A percentile compares a stretch with the other conserved stretches of the same genome.
Evolutionary conservation across 2,329 filamentous ascomycete genomes (phyloP).

Genomic region (Hymenoscyphus linearis): DNA sequence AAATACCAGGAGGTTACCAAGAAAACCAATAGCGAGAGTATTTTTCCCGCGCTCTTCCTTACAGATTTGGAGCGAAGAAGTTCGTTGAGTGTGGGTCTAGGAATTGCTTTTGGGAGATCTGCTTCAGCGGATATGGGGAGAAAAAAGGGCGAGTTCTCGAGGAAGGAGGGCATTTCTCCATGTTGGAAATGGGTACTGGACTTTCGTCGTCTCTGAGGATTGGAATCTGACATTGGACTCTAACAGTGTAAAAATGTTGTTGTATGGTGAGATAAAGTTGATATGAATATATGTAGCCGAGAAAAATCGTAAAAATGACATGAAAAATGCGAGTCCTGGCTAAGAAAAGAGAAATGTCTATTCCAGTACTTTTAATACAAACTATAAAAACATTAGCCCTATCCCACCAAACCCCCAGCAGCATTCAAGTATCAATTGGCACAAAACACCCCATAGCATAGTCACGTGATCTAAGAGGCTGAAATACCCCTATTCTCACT

Average conservation of each 20-base stretch:
- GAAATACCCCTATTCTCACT: too few species aligned
- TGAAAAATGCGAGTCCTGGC: too few species aligned
- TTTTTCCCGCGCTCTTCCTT: constrained; percentile 22
- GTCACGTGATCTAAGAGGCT: too few species aligned
- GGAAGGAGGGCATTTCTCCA: constrained; percentile 4
- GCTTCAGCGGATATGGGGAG: background rate
- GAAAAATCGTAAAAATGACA: too few species aligned
- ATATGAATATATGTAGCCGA: too few species aligned
- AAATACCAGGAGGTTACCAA: constrained; percentile 5
- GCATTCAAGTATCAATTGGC: too few species aligned
- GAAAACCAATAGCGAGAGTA: constrained; percentile 8
- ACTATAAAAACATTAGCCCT: too few species aligned
- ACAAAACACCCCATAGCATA: too few species aligned
- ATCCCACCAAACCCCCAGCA: too few species aligned
- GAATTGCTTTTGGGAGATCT: constrained; percentile 1
- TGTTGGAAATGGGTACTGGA: background rate
- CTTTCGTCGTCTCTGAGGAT: constrained; percentile 3
- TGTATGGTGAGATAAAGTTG: background rate
- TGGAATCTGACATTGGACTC: background rate
- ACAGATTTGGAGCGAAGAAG: constrained; percentile 35
- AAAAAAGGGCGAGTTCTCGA: constrained; percentile 11
- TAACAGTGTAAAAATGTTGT: background rate
- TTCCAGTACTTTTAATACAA: too few species aligned
- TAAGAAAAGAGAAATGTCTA: too few species aligned
- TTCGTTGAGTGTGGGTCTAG: constrained; percentile 32